Conservation (phyloP, 768 basidiomycete genomes). For the Boletus huronensis region DNA sequence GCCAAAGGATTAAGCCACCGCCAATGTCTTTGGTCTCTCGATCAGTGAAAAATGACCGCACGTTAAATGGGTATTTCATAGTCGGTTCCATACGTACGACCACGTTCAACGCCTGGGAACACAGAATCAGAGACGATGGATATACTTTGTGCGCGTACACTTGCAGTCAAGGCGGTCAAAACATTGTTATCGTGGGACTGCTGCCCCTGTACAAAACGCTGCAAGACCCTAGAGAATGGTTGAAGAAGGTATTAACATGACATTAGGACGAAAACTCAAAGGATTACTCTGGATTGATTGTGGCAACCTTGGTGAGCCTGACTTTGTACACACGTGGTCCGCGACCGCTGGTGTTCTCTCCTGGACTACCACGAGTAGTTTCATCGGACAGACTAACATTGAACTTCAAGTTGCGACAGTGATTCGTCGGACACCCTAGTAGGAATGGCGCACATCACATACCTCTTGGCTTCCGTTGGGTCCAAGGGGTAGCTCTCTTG, state of each 20-base stretch:
- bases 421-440: neutral
- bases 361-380: constrained; percentile 30
- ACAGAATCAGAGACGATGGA: neutral
- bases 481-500: constrained; percentile 59
- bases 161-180: constrained; percentile 61
- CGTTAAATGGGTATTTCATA: constrained; percentile 63
- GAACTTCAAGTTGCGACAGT: constrained; percentile 43
- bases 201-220: constrained; percentile 58
- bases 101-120: constrained; percentile 62
- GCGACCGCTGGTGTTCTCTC: constrained; percentile 32
- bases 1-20: constrained; percentile 65
- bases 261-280: constrained; percentile 20
- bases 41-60: constrained; percentile 70
- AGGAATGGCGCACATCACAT: constrained; percentile 11
- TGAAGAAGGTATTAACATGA: constrained; percentile 2
- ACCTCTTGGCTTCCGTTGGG: constrained; percentile 51
- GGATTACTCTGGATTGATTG: constrained; percentile 53
- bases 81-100: constrained; percentile 74
- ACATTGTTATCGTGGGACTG: constrained; percentile 69
- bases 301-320: constrained; percentile 52
- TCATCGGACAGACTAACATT: constrained; percentile 50
- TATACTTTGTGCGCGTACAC: constrained; percentile 8
- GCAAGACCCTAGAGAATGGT: constrained; percentile 47
- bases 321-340: constrained; percentile 69
- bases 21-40: constrained; percentile 53